Evolutionary conservation across 192 early-diverging fungal species (phyloP).

Genomic region (Coemansia sp.): DNA sequence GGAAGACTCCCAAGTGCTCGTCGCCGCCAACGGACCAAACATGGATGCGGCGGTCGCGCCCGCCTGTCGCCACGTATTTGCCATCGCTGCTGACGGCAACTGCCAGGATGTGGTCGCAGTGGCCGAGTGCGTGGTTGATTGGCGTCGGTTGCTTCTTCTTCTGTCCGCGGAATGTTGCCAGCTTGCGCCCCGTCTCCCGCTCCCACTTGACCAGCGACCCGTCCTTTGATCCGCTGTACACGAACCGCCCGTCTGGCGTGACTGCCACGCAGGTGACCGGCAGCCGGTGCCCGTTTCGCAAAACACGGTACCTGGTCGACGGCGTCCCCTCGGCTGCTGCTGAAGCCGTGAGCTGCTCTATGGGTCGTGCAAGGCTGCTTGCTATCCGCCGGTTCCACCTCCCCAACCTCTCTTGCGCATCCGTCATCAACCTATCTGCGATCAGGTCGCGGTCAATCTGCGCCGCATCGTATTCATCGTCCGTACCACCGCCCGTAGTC

Average conservation of each 20-base stretch:
- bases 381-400: slow-evolving; percentile 43
- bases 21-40: slow-evolving; percentile 86
- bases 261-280: slow-evolving; percentile 82
- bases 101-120: slow-evolving; percentile 72
- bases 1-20: slow-evolving; percentile 70
- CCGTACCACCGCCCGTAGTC: slow-evolving; percentile 29
- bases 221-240: slow-evolving; percentile 92
- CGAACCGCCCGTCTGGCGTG: slow-evolving; percentile 61
- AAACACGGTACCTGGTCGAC: slow-evolving; percentile 1
- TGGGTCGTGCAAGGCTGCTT: slow-evolving; percentile 19
- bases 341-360: slow-evolving; percentile 9
- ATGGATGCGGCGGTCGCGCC: slow-evolving; percentile 86
- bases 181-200: slow-evolving; percentile 64
- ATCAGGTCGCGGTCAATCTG: slow-evolving; percentile 93
- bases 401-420: slow-evolving; percentile 59
- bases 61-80: slow-evolving; percentile 79
- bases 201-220: slow-evolving; percentile 88
- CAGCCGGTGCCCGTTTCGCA: slow-evolving; percentile 63
- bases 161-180: slow-evolving; percentile 71
- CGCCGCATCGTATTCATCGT: slow-evolving; percentile 78
- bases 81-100: slow-evolving; percentile 69
- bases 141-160: slow-evolving; percentile 29
- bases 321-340: background rate
- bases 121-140: slow-evolving; percentile 61
- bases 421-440: slow-evolving; percentile 77